Conservation (phyloP, 257 asterid species). For the Asclepias syriaca region DNA sequence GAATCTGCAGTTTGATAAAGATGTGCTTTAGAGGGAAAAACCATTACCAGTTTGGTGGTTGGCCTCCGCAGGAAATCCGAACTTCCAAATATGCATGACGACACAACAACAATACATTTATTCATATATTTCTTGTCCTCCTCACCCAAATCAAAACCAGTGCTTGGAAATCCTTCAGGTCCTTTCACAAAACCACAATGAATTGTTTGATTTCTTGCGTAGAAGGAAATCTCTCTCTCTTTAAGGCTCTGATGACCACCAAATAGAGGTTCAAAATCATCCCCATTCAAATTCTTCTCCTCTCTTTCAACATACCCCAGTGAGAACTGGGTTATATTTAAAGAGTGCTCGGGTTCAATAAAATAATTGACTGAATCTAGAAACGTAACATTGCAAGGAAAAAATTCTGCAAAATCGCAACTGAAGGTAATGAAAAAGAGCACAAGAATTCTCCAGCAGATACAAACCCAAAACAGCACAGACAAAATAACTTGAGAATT, state of each 20-base stretch:
- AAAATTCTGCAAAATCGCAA: constrained; percentile 47
- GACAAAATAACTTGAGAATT: neutral
- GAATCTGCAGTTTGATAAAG: neutral
- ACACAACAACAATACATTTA: constrained; percentile 57
- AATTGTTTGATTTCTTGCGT: constrained; percentile 64
- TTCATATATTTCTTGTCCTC: constrained; percentile 56
- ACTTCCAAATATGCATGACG: constrained; percentile 94
- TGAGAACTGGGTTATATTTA: constrained; percentile 60
- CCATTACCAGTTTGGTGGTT: constrained; percentile 71
- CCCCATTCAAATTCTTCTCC: constrained; percentile 26
- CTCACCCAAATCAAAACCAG: constrained; percentile 79
- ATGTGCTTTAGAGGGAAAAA: neutral
- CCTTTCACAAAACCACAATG: constrained; percentile 85
- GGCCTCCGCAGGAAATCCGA: constrained; percentile 90
- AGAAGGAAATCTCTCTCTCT: constrained; percentile 71
- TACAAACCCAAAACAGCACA: neutral
- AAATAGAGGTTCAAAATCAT: constrained; percentile 47
- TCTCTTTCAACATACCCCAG: constrained; percentile 65
- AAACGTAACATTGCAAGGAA: constrained; percentile 71
- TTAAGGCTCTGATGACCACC: constrained; percentile 79
- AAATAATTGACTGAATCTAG: constrained; percentile 55
- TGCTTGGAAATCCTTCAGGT: constrained; percentile 45
- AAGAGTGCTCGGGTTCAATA: constrained; percentile 62
- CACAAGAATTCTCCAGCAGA: neutral
- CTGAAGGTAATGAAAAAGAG: constrained; percentile 14